Percentiles rank a stretch among this genome's conserved stretches.
phyloP scores from a whole-genome alignment of 768 basidiomycete species.

The Boletus rubescentipes region DNA sequence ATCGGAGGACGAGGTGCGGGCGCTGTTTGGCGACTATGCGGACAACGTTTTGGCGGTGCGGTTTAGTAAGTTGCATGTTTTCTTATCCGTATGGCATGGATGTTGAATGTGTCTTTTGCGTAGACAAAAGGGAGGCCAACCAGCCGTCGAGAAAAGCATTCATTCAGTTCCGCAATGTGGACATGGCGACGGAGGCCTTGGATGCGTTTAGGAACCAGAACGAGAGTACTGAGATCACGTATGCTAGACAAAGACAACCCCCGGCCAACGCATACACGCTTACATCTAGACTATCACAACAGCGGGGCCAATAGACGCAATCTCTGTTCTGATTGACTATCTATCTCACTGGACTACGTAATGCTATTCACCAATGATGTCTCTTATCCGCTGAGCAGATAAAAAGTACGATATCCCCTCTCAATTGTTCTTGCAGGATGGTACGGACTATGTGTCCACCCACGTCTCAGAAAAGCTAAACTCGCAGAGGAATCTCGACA shows the following conservation, averaged over 20 bases:
- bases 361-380: neutral
- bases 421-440: neutral
- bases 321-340: neutral
- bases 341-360: neutral
- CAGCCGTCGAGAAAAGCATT: constrained; percentile 42
- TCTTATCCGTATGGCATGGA: neutral
- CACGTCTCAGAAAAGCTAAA: too few species aligned
- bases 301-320: constrained; percentile 3
- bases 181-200: constrained; percentile 50
- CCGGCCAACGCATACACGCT: constrained; percentile 2
- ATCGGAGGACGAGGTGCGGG: constrained; percentile 27
- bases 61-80: constrained; percentile 19
- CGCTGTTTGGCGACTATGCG: constrained; percentile 22
- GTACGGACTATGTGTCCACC: too few species aligned
- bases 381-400: neutral
- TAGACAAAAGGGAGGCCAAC: constrained; percentile 34
- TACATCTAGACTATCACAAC: constrained; percentile 22
- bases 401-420: constrained; percentile 2
- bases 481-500: too few species aligned
- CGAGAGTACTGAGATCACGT: constrained; percentile 6
- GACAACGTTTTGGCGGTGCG: constrained; percentile 30
- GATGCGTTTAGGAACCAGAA: constrained; percentile 34
- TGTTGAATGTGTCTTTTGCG: constrained; percentile 22
- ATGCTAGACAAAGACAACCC: constrained; percentile 18
- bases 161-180: constrained; percentile 48